Evolutionary conservation across 129 eudicot genomes (phyloP).

Genomic region (Pittosporum tobira): DNA sequence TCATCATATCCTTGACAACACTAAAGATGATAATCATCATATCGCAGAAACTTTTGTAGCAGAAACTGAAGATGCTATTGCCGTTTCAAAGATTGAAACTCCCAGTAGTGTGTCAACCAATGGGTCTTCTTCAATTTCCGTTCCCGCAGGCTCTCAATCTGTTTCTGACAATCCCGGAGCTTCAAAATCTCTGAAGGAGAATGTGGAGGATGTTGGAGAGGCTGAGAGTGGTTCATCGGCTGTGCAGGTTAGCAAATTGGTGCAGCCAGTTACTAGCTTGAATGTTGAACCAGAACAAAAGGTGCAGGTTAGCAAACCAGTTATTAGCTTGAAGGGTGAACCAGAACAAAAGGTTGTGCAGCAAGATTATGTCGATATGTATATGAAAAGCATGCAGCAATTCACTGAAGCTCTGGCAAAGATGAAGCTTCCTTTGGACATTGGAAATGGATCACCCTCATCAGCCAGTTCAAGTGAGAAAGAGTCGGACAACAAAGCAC

Average conservation of each 20-base stretch:
- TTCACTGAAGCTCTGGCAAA: constrained; percentile 38
- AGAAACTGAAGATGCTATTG: constrained; percentile 17
- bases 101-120: constrained; percentile 8
- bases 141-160: constrained; percentile 8
- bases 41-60: constrained; percentile 1
- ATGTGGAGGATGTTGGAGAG: constrained; percentile 15
- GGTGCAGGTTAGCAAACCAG: constrained; percentile 13
- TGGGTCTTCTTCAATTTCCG: constrained; percentile 6
- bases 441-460: constrained; percentile 11
- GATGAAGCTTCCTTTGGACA: constrained; percentile 32
- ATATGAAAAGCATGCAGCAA: constrained; percentile 49
- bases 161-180: background rate
- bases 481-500: constrained; percentile 18
- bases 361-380: constrained; percentile 39
- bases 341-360: constrained; percentile 31
- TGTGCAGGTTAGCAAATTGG: constrained; percentile 1
- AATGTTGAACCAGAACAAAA: constrained; percentile 19
- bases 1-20: constrained; percentile 8
- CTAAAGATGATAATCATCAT: constrained; percentile 6
- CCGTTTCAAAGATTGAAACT: constrained; percentile 4
- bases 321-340: constrained; percentile 3
- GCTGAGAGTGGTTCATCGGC: constrained; percentile 1
- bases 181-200: constrained; percentile 18
- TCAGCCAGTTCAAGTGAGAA: constrained; percentile 12
- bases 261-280: constrained; percentile 6